Evolutionary conservation across 345 rosid genomes (phyloP), one percentile per base, ranked within the genome.

Genomic region (Conringia planisiliqua): DNA sequence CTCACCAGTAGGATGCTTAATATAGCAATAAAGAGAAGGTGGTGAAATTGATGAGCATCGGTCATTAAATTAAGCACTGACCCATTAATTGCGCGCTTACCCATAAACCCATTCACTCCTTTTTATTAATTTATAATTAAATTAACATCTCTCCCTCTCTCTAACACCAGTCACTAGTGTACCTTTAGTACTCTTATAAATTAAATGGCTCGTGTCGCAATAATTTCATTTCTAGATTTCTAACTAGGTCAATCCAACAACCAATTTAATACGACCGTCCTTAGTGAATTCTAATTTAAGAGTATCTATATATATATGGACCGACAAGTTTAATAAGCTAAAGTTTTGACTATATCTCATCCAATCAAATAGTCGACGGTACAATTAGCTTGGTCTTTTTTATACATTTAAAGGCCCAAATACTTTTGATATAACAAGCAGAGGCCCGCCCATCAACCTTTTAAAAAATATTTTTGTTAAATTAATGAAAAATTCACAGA

Each of bases 31-130:
- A 76, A 76, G 75, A 70, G 59, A 76, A 70, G 63, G 66, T 76
- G 80, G 13, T 76, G 71, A 76, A 76, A 76, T 76, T 70, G 66
- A 76, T 76, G 80, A 70, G 71, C 66, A 70, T 76, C 60, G 75
- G 46, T 70, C 80, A 63, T 70, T 70, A 76, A 76, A 76, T 46
- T 56, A 76, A 76, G 75, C 80, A 70, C 60, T 76, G 80, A 63
- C 66, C 75, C 76, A 76, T 70, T 76, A 76, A 70, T 63, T 76
- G 71, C 52, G 61, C 75, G 36, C 75, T 76, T 76, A 70, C 76
- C 80, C 71, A 76, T 76, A 76, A 76, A 70, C 75, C 38, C 42
- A 62, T 62, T 29, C 74, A 50, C 56, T 32, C 39, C 38, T 55
- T 60, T 66, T 59, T 48, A 29, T 50, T 47, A 38, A 74, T 35